These are phyloP conservation scores for Arthrobotrys iridis DNA, from an alignment of 2,329 filamentous ascomycete species.

Conservation along the genomic window DNA sequence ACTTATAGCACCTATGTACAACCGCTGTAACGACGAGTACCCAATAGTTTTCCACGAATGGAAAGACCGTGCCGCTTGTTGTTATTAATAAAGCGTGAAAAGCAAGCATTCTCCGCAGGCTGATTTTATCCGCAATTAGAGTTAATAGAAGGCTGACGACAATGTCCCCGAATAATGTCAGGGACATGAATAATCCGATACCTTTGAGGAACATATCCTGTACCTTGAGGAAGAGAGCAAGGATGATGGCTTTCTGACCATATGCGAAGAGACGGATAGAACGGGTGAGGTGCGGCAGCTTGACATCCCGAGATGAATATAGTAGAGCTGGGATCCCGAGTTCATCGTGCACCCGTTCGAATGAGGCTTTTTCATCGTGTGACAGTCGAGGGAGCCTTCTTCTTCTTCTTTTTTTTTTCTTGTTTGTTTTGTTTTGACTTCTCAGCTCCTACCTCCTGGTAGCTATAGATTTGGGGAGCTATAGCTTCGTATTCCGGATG, in stretches of 20 bases:
- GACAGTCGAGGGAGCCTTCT: background rate
- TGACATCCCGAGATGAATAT: constrained; percentile 65
- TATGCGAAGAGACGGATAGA: constrained; percentile 73
- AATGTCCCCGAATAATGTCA: constrained; percentile 71
- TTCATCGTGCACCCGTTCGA: constrained; percentile 25
- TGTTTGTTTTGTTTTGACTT: background rate
- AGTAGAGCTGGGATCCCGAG: constrained; percentile 62
- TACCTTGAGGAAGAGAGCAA: constrained; percentile 68
- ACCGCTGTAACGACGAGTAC: constrained; percentile 69
- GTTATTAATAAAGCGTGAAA: constrained; percentile 69
- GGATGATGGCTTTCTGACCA: constrained; percentile 69
- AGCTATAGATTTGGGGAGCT: background rate
- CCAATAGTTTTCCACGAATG: constrained; percentile 68
- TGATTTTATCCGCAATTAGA: constrained; percentile 69
- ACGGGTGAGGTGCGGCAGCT: constrained; percentile 69
- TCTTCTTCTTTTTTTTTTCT: background rate
- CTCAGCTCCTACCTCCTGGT: too few relatives aligned
- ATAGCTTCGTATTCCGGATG: constrained; percentile 19
- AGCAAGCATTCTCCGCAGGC: constrained; percentile 67
- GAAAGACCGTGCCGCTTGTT: constrained; percentile 69
- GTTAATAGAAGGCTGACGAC: constrained; percentile 70
- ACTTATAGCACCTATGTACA: constrained; percentile 72
- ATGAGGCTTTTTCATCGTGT: constrained; percentile 18
- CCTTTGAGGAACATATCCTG: constrained; percentile 66
- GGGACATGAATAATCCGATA: constrained; percentile 73